Percentiles rank a stretch among this genome's conserved stretches.
Evolutionary conservation across 2,329 filamentous ascomycete genomes (phyloP).

Genomic region (Cladophialophora exuberans): DNA sequence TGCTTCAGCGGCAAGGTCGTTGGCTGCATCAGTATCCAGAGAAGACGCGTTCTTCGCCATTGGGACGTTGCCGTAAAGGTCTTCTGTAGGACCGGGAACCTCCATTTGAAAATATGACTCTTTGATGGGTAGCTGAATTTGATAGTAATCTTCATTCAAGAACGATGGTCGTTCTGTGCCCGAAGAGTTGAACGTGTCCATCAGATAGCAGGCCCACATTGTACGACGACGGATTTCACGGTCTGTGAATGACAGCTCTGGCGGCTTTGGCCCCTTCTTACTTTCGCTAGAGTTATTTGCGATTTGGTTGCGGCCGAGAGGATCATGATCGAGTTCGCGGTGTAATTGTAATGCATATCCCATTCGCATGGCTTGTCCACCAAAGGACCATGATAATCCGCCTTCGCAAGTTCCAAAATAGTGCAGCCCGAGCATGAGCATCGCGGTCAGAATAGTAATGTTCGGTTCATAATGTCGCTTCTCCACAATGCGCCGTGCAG

Average conservation of each 20-base stretch:
- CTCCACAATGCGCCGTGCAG: constrained; percentile 83
- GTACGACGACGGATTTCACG: constrained; percentile 88
- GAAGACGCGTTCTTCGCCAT: constrained; percentile 62
- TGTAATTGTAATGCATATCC: constrained; percentile 94
- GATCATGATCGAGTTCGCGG: constrained; percentile 84
- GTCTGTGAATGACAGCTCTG: constrained; percentile 83
- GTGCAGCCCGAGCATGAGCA: constrained; percentile 85
- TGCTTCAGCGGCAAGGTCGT: constrained; percentile 24
- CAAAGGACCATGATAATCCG: constrained; percentile 92
- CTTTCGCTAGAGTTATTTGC: constrained; percentile 20
- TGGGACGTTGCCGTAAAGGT: constrained; percentile 71
- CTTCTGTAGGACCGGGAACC: constrained; percentile 84
- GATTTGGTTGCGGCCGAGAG: constrained; percentile 61
- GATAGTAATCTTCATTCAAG: constrained; percentile 83
- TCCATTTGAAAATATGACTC: constrained; percentile 90
- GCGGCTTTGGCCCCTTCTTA: constrained; percentile 44
- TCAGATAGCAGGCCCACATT: constrained; percentile 98
- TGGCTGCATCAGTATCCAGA: constrained; percentile 48
- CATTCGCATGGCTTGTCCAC: constrained; percentile 94
- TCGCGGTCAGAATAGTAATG: constrained; percentile 90
- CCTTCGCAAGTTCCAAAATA: constrained; percentile 98
- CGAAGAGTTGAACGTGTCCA: constrained; percentile 97
- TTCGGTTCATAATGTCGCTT: constrained; percentile 92
- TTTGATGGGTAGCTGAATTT: constrained; percentile 87
- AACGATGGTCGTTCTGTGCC: constrained; percentile 91